These are phyloP conservation scores for Umbilicaria muhlenbergii DNA, from an alignment of 495 filamentous ascomycete genomes.

Conservation along the genomic window DNA sequence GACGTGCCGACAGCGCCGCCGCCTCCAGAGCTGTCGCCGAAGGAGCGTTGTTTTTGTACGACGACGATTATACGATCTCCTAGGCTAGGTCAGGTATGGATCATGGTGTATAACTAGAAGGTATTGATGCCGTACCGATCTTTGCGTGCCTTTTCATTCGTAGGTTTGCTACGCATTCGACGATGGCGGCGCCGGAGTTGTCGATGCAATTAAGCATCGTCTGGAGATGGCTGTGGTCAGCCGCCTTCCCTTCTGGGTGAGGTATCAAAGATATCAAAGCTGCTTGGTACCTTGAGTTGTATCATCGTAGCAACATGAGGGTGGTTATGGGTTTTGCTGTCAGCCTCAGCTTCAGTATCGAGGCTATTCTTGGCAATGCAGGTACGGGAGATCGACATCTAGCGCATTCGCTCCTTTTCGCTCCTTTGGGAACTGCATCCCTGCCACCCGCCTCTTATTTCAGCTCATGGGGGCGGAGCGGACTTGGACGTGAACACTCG, in stretches of 20 bases:
- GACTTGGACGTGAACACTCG: too few relatives aligned
- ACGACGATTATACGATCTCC: constrained; percentile 96
- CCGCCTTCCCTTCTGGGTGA: neutral
- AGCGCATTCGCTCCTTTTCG: constrained; percentile 1
- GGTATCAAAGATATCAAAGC: neutral
- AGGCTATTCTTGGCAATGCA: neutral
- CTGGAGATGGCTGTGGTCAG: constrained; percentile 30
- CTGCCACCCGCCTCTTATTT: neutral
- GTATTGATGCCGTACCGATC: constrained; percentile 49
- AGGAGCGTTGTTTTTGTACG: constrained; percentile 83
- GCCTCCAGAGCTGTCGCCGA: constrained; percentile 42
- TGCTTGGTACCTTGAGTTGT: constrained; percentile 70
- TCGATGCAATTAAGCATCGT: constrained; percentile 99
- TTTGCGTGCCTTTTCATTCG: constrained; percentile 80
- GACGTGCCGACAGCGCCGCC: constrained; percentile 35
- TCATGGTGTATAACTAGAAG: neutral
- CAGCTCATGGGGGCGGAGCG: too few relatives aligned
- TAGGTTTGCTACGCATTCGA: constrained; percentile 88
- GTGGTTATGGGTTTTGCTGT: neutral
- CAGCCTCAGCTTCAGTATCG: too few relatives aligned
- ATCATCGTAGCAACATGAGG: constrained; percentile 58
- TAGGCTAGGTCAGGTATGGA: constrained; percentile 16
- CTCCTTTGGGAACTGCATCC: neutral
- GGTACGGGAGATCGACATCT: constrained; percentile 6
- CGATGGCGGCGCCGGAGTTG: constrained; percentile 95